Conservation (phyloP, 163 green algal species). For the Smithsoniella earleae region DNA sequence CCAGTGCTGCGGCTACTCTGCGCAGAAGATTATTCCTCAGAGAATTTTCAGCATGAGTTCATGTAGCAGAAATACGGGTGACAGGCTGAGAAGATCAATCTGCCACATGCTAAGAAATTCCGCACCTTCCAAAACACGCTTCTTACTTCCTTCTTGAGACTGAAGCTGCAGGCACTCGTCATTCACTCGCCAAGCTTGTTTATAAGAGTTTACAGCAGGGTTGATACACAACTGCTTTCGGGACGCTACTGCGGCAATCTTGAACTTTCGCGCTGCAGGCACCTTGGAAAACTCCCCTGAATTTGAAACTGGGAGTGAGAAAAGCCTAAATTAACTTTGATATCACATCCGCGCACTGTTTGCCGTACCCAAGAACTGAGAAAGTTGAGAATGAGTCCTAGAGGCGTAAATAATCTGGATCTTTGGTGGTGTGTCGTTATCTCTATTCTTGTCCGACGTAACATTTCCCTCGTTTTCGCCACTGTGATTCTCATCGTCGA, state of each 20-base stretch:
- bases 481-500: conserved; percentile 11
- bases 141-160: conserved; percentile 36
- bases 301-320: too few species aligned
- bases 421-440: conserved; percentile 16
- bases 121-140: conserved; percentile 27
- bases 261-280: neutral
- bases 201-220: conserved; percentile 51
- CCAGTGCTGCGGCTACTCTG: too few species aligned
- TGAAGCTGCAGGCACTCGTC: conserved; percentile 74
- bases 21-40: too few species aligned
- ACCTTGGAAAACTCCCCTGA: conserved; percentile 26
- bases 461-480: conserved; percentile 37
- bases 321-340: too few species aligned
- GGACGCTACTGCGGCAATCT: conserved; percentile 9
- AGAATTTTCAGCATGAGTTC: too few species aligned
- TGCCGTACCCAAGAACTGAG: conserved; percentile 55
- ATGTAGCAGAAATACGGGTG: too few species aligned
- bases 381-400: conserved; percentile 89
- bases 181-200: conserved; percentile 49
- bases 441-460: too few species aligned
- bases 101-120: too few species aligned
- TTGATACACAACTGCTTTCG: conserved; percentile 68
- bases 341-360: too few species aligned
- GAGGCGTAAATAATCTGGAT: conserved; percentile 84
- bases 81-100: too few species aligned